Conservation (phyloP, 345 rosid species). For the Eucalyptus shirleyi region DNA sequence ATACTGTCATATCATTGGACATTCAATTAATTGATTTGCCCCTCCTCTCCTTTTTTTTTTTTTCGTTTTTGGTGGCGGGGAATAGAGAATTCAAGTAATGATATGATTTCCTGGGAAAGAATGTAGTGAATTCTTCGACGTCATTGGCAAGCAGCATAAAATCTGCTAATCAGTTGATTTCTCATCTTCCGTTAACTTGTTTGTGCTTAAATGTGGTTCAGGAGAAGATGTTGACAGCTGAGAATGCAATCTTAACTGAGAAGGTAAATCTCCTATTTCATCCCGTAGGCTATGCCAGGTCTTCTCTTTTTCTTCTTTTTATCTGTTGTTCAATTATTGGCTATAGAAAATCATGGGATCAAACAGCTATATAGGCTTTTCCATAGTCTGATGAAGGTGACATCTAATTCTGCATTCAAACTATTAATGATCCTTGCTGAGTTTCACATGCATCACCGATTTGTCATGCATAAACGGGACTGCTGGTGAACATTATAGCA, state of each 20-base stretch:
- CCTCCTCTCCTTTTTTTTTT: too few relatives aligned
- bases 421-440: not conserved
- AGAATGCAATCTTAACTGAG: conserved; percentile 39
- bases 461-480: not conserved
- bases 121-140: not conserved
- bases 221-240: conserved; percentile 49
- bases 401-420: not conserved
- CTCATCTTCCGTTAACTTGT: not conserved
- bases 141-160: not conserved
- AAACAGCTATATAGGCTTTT: not conserved
- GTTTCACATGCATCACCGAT: not conserved
- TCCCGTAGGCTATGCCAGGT: not conserved
- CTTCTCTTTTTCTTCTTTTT: not conserved
- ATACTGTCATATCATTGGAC: not conserved
- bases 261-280: conserved; percentile 20
- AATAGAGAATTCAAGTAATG: not conserved
- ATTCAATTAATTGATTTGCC: not conserved
- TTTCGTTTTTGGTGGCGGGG: not conserved
- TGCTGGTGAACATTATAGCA: not conserved
- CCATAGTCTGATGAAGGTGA: not conserved
- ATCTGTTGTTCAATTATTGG: not conserved
- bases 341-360: not conserved
- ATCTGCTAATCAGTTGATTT: not conserved
- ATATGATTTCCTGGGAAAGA: not conserved
- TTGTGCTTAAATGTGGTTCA: not conserved